Base-by-base conservation (phyloP, 768 basidiomycete genomes). In the Pleurotus sapidus region DNA sequence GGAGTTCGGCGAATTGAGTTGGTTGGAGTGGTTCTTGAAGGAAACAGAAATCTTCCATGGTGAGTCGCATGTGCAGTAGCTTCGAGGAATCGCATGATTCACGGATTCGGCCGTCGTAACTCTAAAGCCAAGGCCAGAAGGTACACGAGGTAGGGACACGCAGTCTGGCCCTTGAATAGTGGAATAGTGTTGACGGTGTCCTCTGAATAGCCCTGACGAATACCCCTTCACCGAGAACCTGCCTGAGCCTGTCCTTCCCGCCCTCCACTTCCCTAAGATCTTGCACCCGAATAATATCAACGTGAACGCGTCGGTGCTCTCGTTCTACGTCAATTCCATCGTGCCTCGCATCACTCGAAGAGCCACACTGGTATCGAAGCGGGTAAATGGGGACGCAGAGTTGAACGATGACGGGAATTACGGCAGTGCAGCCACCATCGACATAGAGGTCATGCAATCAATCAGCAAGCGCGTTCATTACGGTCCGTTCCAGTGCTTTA, bases 391-490 rank as follows among this genome's bases (percentile, higher is more conserved):
- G 9, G 83, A 84, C 60, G 84, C 79, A 18, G 89, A 91, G 68
- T 84, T 78, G 67, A 87, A 94, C 61, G 95, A 98, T 69, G 97
- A 99, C 65, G 95, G 95, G 25, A 99, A 99, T 72, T 97, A 99
- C 68, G 97, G 97, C 15, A 95, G 92, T 67, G 88, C 94, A 0
- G 93, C 94, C 1, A 95, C 92, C 25, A 83, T 97, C 57, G 97
- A 99, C 67, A 84, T 99, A 24, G 95, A 98, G 71, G 88, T 94
- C 2, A 81, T 99, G n/a, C 95, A 98, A 68, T 89, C 95, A n/a
- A 89, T 99, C 68, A 95, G 92, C 74, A 90, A 98, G 75, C 87
- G 97, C 39, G 95, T 99, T 34, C 97, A 99, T 72, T 99, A 96
- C 66, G 97, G 97, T 95, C 62, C 53, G 83, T 72, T 17, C 20